Base-by-base conservation (phyloP, 208 protist genomes). In the Acanthamoeba rhysodes region DNA sequence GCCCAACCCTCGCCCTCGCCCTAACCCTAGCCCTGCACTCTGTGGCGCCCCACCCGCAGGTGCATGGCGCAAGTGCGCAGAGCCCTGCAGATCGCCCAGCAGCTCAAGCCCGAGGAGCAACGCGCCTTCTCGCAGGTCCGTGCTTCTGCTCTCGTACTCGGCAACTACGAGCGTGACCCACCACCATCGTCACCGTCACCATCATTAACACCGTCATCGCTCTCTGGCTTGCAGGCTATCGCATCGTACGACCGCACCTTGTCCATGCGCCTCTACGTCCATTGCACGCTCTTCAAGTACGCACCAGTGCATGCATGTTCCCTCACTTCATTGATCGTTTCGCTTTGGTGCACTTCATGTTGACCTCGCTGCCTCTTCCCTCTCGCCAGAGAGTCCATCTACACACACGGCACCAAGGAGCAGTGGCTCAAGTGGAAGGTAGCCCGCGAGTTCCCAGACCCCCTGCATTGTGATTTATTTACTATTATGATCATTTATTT, bases 361-460 rank as follows among this genome's bases (percentile, higher is more conserved):
- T 41, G 29, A 37, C 66, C 32, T 14, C 18, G 18, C 66, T 37
- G 0, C n/a, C 24, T 18, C 24, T 74, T n/a, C 27, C 66, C 9
- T 74, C 12, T n/a, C n/a, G 14, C 27, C 68, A 55, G 80, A 24
- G 80, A 90, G 50, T 66, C 50, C 80, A 90, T 90, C 45, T 90
- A 66, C 80, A 90, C 80, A 14, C 80, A 90, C 45, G 80, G 80
- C 50, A 90, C 80, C 80, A 55, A n/a, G 16, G 50, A 53, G 24
- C 80, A 90, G 50, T 90, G 80, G 80, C 37, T 66, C 29, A 55
- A 90, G 34, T 90, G 80, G 80, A 90, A 90, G 80, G 80, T 66
- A 8, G 27, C 24, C 34, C 0, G 27, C n/a, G 27, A 20, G 55
- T 59, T 12, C 55, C 20, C 20, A 5, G 2, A 12, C 7, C 16